These are phyloP conservation scores for Zizania latifolia DNA, from an alignment of 176 grass and related monocot species.

Conservation along the genomic window DNA sequence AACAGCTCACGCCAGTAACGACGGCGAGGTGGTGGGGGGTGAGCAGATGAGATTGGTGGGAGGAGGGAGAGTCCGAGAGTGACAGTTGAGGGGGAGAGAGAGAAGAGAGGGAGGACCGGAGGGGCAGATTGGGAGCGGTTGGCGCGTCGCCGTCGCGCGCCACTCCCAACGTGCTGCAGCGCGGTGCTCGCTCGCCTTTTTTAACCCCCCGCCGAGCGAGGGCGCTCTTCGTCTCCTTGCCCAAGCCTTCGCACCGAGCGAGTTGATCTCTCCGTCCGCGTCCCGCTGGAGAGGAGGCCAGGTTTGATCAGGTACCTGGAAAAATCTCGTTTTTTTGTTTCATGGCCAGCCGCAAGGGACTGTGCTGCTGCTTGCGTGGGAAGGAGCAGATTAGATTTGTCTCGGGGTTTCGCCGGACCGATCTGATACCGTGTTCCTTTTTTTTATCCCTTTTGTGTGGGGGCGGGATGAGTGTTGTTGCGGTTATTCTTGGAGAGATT, in stretches of 20 bases:
- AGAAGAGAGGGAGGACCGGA: too few species aligned
- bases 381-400: not conserved
- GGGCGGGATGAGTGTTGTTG: not conserved
- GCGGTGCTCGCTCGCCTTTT: not conserved
- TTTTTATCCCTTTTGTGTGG: not conserved
- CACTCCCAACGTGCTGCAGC: not conserved
- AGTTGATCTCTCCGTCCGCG: not conserved
- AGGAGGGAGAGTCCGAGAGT: not conserved
- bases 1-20: not conserved
- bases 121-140: not conserved
- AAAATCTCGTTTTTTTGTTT: not conserved
- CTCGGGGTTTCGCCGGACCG: not conserved
- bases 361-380: not conserved
- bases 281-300: not conserved
- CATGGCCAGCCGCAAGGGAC: not conserved
- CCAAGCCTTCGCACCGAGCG: not conserved
- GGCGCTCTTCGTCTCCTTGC: not conserved
- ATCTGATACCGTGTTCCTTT: not conserved
- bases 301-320: slow-evolving; percentile 20
- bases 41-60: slow-evolving; percentile 11
- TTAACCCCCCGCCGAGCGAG: not conserved
- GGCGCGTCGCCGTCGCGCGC: slow-evolving; percentile 25
- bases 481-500: not conserved
- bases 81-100: not conserved
- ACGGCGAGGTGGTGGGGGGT: not conserved